These are phyloP conservation scores for Neurospora sublineolata DNA, from an alignment of 495 filamentous ascomycete species.

Conservation along the genomic window DNA sequence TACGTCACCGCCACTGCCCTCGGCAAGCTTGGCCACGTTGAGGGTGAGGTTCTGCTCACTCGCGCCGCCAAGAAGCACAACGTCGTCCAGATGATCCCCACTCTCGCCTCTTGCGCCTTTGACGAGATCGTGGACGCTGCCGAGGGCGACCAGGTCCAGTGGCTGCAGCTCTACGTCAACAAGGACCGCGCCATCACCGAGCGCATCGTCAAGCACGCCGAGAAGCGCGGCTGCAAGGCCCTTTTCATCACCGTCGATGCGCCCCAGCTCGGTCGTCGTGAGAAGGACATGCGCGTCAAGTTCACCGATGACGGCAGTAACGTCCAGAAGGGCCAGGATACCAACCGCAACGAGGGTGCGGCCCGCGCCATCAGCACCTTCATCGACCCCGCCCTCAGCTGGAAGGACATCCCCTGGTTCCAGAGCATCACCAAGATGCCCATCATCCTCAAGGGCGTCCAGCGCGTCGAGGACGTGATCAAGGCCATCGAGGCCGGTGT, in stretches of 20 bases:
- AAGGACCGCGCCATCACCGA: constrained; percentile 86
- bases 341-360: constrained; percentile 82
- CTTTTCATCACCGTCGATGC: constrained; percentile 98
- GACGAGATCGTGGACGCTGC: constrained; percentile 90
- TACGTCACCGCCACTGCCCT: constrained; percentile 89
- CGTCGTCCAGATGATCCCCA: constrained; percentile 94
- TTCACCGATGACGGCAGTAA: constrained; percentile 78
- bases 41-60: constrained; percentile 87
- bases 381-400: constrained; percentile 82
- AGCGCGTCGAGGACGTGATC: constrained; percentile 89
- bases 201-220: constrained; percentile 83
- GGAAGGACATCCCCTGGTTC: constrained; percentile 97
- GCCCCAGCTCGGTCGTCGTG: constrained; percentile 84
- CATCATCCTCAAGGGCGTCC: constrained; percentile 92
- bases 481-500: constrained; percentile 72
- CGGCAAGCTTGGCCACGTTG: constrained; percentile 79
- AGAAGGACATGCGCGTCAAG: constrained; percentile 92
- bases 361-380: constrained; percentile 85
- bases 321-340: constrained; percentile 61
- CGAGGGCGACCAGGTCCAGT: constrained; percentile 74
- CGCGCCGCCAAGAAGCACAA: constrained; percentile 72
- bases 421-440: constrained; percentile 87
- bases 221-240: constrained; percentile 83
- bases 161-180: constrained; percentile 98
- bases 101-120: constrained; percentile 93